Evolutionary conservation across 257 asterid species (phyloP).

Genomic region (Salvia hispanica): DNA sequence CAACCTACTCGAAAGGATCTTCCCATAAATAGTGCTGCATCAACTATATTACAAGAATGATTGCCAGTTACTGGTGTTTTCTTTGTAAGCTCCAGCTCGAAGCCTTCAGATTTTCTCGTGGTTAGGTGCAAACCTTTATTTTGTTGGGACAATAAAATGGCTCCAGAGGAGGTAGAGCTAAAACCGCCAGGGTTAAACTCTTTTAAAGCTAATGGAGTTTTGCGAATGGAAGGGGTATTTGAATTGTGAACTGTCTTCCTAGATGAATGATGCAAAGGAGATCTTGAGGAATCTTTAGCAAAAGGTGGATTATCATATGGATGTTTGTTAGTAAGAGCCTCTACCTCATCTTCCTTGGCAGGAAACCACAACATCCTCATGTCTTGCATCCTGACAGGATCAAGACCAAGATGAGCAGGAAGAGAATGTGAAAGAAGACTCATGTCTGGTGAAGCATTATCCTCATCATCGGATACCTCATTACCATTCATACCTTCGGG

Average conservation of each 20-base stretch:
- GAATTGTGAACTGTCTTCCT: conserved; percentile 38
- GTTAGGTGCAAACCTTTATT: conserved; percentile 60
- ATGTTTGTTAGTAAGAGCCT: conserved; percentile 45
- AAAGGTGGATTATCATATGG: conserved; percentile 47
- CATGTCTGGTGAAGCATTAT: conserved; percentile 43
- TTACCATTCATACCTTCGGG: conserved; percentile 48
- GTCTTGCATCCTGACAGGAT: conserved; percentile 82
- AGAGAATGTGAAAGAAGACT: conserved; percentile 78
- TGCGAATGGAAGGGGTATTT: conserved; percentile 59
- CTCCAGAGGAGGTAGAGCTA: conserved; percentile 63
- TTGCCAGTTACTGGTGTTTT: conserved; percentile 64
- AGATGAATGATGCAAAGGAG: conserved; percentile 57
- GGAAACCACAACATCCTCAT: conserved; percentile 76
- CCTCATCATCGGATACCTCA: conserved; percentile 63
- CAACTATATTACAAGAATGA: conserved; percentile 77
- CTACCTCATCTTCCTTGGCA: conserved; percentile 62
- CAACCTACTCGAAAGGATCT: conserved; percentile 98
- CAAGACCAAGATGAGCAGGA: conserved; percentile 96
- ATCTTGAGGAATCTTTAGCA: conserved; percentile 58
- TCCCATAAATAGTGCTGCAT: conserved; percentile 98
- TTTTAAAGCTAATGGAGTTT: conserved; percentile 84
- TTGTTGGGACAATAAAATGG: conserved; percentile 77
- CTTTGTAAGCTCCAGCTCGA: conserved; percentile 61
- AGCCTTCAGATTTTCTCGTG: conserved; percentile 67
- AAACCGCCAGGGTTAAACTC: conserved; percentile 77